Evolutionary conservation across 805 yeast genomes (phyloP), one percentile per base, ranked within the genome.

Genomic region (Diddensiella caesifluorescens): DNA sequence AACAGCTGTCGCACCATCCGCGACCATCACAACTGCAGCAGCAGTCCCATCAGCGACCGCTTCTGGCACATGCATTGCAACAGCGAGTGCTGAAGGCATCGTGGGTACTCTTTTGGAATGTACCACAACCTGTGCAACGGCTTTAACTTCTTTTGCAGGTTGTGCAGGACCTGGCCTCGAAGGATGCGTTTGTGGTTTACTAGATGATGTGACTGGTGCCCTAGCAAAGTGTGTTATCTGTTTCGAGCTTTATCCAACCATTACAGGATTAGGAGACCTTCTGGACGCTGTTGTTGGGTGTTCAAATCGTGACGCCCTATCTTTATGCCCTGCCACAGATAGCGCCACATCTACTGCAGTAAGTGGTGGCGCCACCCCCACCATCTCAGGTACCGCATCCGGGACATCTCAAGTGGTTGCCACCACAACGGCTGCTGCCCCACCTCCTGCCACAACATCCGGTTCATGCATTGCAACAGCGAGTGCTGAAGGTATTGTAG

Each of bases 261-360:
- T 29, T 13, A 19, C 12, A 7, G 32, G 32, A n/a, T 13, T 29
- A 19, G 15, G 19, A 7, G 32, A 29, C 19, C 32, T 29, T 7
- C 32, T 29, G 7, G 32, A 29, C 32, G 12, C 32, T 19, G 15
- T 29, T 13, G 15, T 19, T 13, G 32, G 32, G 6, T 29, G 32
- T 29, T 19, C 32, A n/a, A 29, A 28, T 21, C 29, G 29, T 35
- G 12, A 13, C 6, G 13, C 28, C 16, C 26, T 35, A 16, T 21
- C 38, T n/a, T 18, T 25, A 28, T 35, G 38, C 16, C 26, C 37
- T 33, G 26, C 29, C 29, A 35, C 18, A 10, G 16, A 13, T 9
- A 21, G 21, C 16, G 15, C 38, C 13, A 10, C 20, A n/a, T 15
- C 29, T 22, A 12, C 29, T 10, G n/a, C n/a, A n/a, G n/a, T n/a